Evolutionary conservation across 148 eudicot genomes (phyloP).

Genomic region (Rhododendron ovatum): DNA sequence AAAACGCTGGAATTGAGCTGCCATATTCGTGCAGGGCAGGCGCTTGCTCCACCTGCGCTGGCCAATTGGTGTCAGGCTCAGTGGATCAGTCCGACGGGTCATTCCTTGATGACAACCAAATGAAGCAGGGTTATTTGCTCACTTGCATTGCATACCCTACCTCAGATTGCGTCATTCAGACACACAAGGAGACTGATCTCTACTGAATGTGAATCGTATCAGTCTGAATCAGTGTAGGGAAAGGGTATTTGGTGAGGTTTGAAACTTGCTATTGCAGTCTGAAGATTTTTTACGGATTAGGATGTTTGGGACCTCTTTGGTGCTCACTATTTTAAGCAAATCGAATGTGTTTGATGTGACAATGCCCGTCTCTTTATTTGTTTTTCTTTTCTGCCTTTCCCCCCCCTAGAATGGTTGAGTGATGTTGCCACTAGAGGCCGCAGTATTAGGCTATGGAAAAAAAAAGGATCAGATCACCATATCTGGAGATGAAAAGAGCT

Average conservation of each 20-base stretch:
- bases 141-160: conserved; percentile 76
- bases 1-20: conserved; percentile 65
- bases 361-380: not conserved
- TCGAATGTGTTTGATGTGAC: not conserved
- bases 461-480: not conserved
- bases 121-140: conserved; percentile 59
- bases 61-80: conserved; percentile 42
- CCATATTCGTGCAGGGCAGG: conserved; percentile 95
- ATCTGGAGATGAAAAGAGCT: not conserved
- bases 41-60: conserved; percentile 87
- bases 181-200: conserved; percentile 69
- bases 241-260: not conserved
- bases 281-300: not conserved
- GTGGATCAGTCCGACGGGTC: conserved; percentile 94
- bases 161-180: conserved; percentile 61
- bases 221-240: not conserved
- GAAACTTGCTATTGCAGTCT: not conserved
- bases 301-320: not conserved
- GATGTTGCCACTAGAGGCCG: not conserved
- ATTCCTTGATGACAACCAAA: conserved; percentile 71
- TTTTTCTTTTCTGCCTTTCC: not conserved
- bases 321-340: not conserved
- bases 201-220: conserved; percentile 19
- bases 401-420: not conserved
- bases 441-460: not conserved